Percentiles rank a stretch among this genome's conserved stretches.
phyloP scores from a whole-genome alignment of 257 asterid genomes.

The Solanum virginianum region DNA sequence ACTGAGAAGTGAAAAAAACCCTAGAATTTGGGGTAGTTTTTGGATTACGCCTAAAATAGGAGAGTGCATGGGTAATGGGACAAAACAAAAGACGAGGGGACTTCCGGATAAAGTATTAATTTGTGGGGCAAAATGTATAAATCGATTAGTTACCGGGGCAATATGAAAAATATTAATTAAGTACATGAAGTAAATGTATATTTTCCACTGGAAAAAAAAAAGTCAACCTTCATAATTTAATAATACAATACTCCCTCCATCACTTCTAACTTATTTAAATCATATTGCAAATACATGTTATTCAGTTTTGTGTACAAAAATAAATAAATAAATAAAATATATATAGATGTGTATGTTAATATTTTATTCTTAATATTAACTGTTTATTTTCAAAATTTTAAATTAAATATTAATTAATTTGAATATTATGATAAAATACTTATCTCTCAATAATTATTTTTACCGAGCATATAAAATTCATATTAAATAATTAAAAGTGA shows the following conservation, averaged over 20 bases:
- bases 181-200: neutral
- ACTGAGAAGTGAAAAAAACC: conserved; percentile 29
- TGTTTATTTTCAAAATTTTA: too few species aligned
- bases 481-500: neutral
- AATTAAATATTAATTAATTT: neutral
- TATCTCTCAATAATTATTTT: neutral
- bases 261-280: neutral
- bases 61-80: neutral
- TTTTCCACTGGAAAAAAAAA: neutral
- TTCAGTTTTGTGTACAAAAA: too few species aligned
- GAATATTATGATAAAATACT: neutral
- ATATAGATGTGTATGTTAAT: too few species aligned
- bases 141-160: neutral
- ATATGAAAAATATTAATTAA: neutral
- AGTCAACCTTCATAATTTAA: neutral
- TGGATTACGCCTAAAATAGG: conserved; percentile 25
- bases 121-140: neutral
- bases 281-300: neutral
- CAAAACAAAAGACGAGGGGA: neutral
- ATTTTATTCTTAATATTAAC: too few species aligned
- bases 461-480: neutral
- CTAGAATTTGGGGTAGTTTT: conserved; percentile 47
- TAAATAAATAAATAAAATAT: too few species aligned
- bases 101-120: neutral
- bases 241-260: neutral